Conservation (phyloP, 495 filamentous ascomycete genomes). For the Penicillium alfredii region DNA sequence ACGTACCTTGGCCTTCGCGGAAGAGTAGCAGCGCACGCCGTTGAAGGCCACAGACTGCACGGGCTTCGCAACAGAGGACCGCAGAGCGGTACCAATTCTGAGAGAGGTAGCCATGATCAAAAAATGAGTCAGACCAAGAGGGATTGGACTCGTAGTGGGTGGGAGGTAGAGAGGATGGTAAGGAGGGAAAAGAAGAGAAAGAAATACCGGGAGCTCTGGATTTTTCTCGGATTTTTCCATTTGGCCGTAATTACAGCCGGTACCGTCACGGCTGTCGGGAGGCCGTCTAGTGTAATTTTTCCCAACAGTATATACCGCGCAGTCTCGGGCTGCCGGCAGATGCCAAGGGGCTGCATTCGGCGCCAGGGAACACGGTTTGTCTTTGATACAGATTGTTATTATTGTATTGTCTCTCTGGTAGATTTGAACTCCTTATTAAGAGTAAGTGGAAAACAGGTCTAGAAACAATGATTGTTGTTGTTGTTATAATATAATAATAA, state of each 20-base stretch:
- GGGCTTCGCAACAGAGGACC: constrained; percentile 58
- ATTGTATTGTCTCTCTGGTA: too few species aligned
- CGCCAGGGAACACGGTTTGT: too few species aligned
- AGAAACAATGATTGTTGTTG: too few species aligned
- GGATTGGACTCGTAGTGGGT: too few species aligned
- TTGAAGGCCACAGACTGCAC: constrained; percentile 68
- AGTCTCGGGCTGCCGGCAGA: constrained; percentile 23
- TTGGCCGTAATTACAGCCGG: constrained; percentile 38
- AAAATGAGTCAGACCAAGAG: constrained; percentile 29
- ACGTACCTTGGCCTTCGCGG: constrained; percentile 75
- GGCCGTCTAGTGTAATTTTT: constrained; percentile 13
- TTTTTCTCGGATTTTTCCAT: constrained; percentile 34
- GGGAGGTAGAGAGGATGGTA: constrained; percentile 24
- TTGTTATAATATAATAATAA: too few species aligned
- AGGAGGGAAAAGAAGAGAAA: constrained; percentile 24
- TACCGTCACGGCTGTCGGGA: constrained; percentile 25
- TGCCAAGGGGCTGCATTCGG: too few species aligned
- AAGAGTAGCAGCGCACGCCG: constrained; percentile 81
- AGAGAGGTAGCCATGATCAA: constrained; percentile 71
- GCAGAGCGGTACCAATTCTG: constrained; percentile 69
- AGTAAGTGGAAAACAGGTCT: too few species aligned
- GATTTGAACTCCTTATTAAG: too few species aligned
- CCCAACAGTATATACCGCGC: constrained; percentile 17
- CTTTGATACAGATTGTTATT: too few species aligned
- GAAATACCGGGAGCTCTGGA: constrained; percentile 17